Evolutionary conservation across 768 basidiomycete genomes (phyloP).

Genomic region (Leccinum sublutescens): DNA sequence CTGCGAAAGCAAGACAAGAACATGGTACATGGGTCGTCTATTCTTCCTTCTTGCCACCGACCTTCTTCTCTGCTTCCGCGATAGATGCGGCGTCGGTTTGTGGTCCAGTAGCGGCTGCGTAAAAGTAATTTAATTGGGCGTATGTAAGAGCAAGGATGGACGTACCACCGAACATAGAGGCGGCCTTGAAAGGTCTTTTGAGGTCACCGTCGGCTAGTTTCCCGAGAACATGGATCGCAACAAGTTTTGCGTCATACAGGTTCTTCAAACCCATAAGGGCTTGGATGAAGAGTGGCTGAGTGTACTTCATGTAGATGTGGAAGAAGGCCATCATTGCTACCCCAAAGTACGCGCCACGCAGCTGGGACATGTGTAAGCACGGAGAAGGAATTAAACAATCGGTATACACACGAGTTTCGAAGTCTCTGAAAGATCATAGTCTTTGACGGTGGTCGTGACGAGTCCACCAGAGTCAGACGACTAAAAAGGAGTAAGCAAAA

Average conservation of each 20-base stretch:
- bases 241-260: slow-evolving; percentile 80
- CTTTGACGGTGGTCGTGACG: slow-evolving; percentile 87
- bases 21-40: slow-evolving; percentile 28
- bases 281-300: slow-evolving; percentile 95
- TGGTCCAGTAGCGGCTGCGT: slow-evolving; percentile 56
- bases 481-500: slow-evolving; percentile 31
- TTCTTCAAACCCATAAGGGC: slow-evolving; percentile 93
- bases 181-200: slow-evolving; percentile 83
- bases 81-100: slow-evolving; percentile 85
- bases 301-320: slow-evolving; percentile 93
- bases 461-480: slow-evolving; percentile 68
- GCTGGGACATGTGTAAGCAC: slow-evolving; percentile 33
- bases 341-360: slow-evolving; percentile 68
- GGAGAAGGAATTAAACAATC: slow-evolving; percentile 15
- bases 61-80: slow-evolving; percentile 84
- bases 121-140: background rate
- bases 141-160: slow-evolving; percentile 1
- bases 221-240: slow-evolving; percentile 80
- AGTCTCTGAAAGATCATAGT: slow-evolving; percentile 89
- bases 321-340: slow-evolving; percentile 89
- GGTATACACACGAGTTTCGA: slow-evolving; percentile 67
- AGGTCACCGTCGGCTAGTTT: slow-evolving; percentile 81
- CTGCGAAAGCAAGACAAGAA: slow-evolving; percentile 18
- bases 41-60: slow-evolving; percentile 80
- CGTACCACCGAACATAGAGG: slow-evolving; percentile 71